These are phyloP conservation scores for Flueggea neowawraea DNA, from an alignment of 441 rosid species.

Conservation along the genomic window DNA sequence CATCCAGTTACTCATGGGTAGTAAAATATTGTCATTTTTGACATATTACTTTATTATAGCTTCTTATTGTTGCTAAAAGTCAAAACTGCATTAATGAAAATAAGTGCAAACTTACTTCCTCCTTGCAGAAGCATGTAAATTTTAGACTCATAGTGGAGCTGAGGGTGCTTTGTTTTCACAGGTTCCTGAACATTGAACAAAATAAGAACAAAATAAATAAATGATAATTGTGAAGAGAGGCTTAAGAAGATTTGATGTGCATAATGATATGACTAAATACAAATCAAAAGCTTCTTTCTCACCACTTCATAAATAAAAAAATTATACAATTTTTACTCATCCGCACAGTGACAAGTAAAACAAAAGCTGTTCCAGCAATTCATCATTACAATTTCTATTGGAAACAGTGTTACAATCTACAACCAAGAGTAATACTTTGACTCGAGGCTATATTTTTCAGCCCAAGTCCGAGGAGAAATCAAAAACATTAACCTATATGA, in stretches of 20 bases:
- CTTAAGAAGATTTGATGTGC: conserved; percentile 2
- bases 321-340: too few species aligned
- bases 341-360: too few species aligned
- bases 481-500: neutral
- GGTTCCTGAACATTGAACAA: conserved; percentile 54
- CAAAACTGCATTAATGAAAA: neutral
- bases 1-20: conserved; percentile 6
- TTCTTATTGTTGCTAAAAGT: neutral
- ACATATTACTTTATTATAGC: neutral
- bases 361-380: neutral
- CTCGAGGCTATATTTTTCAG: too few species aligned
- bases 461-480: too few species aligned
- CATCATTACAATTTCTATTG: neutral
- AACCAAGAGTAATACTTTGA: too few species aligned
- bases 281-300: neutral
- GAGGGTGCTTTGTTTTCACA: conserved; percentile 87
- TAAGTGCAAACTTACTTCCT: conserved; percentile 61
- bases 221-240: neutral
- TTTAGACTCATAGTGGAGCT: conserved; percentile 95
- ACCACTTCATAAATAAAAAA: neutral
- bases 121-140: conserved; percentile 93
- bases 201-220: conserved; percentile 1
- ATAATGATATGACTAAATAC: neutral
- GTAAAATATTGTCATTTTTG: neutral
- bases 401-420: too few species aligned